A percentile compares a stretch with the other conserved stretches of the same genome.
These are phyloP conservation scores for Claviceps sp. DNA, from an alignment of 2,329 filamentous ascomycete species.

Conservation along the genomic window DNA sequence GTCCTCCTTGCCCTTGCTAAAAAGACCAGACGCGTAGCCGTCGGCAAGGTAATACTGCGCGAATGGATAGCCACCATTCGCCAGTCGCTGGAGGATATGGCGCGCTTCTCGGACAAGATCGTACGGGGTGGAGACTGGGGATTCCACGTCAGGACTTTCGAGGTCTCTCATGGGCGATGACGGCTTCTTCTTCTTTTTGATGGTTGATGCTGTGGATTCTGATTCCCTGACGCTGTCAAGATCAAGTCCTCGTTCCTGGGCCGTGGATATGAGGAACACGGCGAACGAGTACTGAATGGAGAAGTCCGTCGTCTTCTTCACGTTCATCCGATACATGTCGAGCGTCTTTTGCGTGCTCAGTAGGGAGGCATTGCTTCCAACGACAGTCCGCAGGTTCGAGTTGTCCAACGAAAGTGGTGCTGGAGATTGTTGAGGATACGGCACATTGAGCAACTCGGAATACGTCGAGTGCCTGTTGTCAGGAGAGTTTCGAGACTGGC, in stretches of 20 bases:
- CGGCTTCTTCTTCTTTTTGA: slow-evolving; percentile 28
- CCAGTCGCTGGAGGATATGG: slow-evolving; percentile 72
- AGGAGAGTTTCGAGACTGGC: slow-evolving; percentile 40
- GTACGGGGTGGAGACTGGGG: slow-evolving; percentile 38
- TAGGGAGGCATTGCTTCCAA: slow-evolving; percentile 83
- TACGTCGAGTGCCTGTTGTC: slow-evolving; percentile 41
- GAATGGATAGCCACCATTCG: slow-evolving; percentile 85
- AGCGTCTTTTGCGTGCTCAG: slow-evolving; percentile 86
- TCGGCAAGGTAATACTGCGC: slow-evolving; percentile 96
- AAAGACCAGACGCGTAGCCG: slow-evolving; percentile 84
- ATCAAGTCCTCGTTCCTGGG: slow-evolving; percentile 59
- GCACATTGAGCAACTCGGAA: slow-evolving; percentile 49
- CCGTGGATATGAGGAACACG: slow-evolving; percentile 81
- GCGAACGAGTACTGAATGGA: slow-evolving; percentile 94
- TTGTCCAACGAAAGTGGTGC: slow-evolving; percentile 65
- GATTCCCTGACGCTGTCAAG: slow-evolving; percentile 28
- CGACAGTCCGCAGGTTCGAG: slow-evolving; percentile 58
- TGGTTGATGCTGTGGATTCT: slow-evolving; percentile 3
- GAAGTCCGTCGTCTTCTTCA: slow-evolving; percentile 89
- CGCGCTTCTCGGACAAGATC: slow-evolving; percentile 78
- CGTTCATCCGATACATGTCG: slow-evolving; percentile 93
- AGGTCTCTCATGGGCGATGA: slow-evolving; percentile 32
- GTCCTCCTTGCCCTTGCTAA: slow-evolving; percentile 88
- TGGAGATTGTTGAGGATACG: slow-evolving; percentile 66
- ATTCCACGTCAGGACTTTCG: slow-evolving; percentile 33